A percentile compares a stretch with the other conserved stretches of the same genome.
These are phyloP conservation scores for Arthroderma sp. DNA, from an alignment of 2,329 filamentous ascomycete species.

Conservation along the genomic window DNA sequence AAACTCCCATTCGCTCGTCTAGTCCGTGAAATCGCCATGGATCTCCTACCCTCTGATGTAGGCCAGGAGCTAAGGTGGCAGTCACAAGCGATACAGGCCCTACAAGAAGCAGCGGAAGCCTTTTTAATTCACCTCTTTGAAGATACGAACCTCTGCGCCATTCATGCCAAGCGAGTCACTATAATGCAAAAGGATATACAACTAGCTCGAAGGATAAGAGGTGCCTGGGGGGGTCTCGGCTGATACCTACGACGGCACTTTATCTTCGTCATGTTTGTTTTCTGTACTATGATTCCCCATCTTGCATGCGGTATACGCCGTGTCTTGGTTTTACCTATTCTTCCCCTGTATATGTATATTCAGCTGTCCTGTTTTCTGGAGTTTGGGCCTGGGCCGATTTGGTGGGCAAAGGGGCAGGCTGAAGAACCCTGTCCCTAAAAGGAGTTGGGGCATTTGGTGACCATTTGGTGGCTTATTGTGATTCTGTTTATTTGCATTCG, in stretches of 20 bases:
- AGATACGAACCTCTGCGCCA: slow-evolving; percentile 88
- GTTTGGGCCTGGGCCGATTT: not conserved
- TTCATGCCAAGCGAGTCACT: slow-evolving; percentile 91
- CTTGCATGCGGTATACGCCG: not conserved
- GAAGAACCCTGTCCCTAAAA: not conserved
- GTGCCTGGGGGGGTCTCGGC: slow-evolving; percentile 61
- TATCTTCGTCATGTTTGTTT: not conserved
- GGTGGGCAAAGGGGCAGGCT: not conserved
- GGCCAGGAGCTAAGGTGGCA: slow-evolving; percentile 80
- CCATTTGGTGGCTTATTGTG: not conserved
- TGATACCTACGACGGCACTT: slow-evolving; percentile 21
- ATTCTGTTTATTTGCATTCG: not conserved
- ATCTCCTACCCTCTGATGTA: slow-evolving; percentile 44
- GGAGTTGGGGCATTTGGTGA: not conserved
- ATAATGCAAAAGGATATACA: slow-evolving; percentile 99
- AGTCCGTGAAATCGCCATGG: slow-evolving; percentile 43
- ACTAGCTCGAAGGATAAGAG: slow-evolving; percentile 67
- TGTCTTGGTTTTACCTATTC: not conserved
- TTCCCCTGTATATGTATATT: not conserved
- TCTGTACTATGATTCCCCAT: not conserved
- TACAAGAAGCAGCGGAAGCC: slow-evolving; percentile 93
- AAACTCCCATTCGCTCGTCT: slow-evolving; percentile 41
- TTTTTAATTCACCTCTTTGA: slow-evolving; percentile 96
- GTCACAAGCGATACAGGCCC: slow-evolving; percentile 80
- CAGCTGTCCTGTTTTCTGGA: not conserved